Evolutionary conservation across 1,284 basidiomycete species (phyloP), one percentile per base, ranked within the genome.

Genomic region (Malassezia globosa): DNA sequence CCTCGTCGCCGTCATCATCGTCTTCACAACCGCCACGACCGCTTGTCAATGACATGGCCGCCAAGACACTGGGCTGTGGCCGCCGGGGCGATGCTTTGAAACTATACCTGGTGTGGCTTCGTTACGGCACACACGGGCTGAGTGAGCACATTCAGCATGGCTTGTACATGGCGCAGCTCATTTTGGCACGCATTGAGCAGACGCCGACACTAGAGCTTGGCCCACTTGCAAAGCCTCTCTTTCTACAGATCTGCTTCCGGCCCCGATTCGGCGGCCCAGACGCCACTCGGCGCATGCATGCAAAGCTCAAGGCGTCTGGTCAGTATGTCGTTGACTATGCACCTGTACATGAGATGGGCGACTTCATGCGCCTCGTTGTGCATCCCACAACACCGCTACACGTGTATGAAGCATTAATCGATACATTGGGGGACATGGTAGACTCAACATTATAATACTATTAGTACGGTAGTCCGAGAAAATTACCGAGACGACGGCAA

Each of bases 31-130:
- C 29, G 16, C 29, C 29, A 16, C 11, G 11, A 31, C 11, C 11
- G 16, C 11, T 13, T 31, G 29, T 16, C 29, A 11, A 13, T 11
- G 57, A 61, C 36, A 48, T 55, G n/a, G 58, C 63, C 14, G 51
- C 56, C 56, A 67, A 63, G 59, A 69, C 60, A 46, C 72, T 58
- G 58, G 65, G 56, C 13, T 75, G 74, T 43, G 74, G 74, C 0
- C 57, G 74, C 4, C 56, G 64, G 5, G 72, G 71, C 8, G 74
- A 75, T 41, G 67, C 72, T 1, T 58, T 75, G 46, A 75, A 75
- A 50, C 55, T 75, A 35, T 74, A 70, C 63, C 59, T 74, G 14
- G 62, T 69, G 21, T 74, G 73, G 73, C 49, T 62, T n/a, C 65
- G 69, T 16, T 67, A 70, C 45, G 73, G 73, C 29, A 58, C 61